These are phyloP conservation scores for Helotiales sp. DNA, from an alignment of 2,329 filamentous ascomycete species.

Conservation along the genomic window DNA sequence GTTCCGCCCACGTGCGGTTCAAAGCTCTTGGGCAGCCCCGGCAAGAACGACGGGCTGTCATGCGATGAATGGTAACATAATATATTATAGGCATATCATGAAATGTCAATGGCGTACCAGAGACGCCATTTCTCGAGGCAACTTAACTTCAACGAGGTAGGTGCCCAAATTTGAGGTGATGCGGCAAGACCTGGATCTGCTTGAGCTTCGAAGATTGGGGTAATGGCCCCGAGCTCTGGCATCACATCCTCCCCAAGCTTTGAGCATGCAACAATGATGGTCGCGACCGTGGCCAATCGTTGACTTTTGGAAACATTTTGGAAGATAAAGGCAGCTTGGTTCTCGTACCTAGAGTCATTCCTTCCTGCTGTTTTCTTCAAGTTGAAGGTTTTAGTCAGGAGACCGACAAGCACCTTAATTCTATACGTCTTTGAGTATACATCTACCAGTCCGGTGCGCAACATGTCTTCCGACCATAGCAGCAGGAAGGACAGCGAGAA, in stretches of 20 bases:
- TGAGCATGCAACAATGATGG: not conserved
- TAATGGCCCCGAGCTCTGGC: no score
- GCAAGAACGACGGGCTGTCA: not conserved
- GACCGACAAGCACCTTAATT: not conserved
- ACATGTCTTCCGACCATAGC: slow-evolving; percentile 1
- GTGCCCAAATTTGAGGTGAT: no score
- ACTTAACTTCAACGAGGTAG: no score
- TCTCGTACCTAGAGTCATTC: not conserved
- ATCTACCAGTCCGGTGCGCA: not conserved
- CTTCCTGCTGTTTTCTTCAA: not conserved
- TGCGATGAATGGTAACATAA: not conserved
- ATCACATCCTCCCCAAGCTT: no score
- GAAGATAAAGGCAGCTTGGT: slow-evolving; percentile 4
- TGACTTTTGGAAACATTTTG: not conserved
- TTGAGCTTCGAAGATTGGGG: no score
- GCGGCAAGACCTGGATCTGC: no score
- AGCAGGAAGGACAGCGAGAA: slow-evolving; percentile 5
- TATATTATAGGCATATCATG: no score
- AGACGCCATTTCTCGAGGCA: no score
- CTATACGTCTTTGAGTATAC: not conserved
- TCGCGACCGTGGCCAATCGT: not conserved
- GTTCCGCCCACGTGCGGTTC: not conserved
- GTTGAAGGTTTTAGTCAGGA: not conserved
- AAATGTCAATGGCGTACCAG: no score
- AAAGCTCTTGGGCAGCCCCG: not conserved